Conservation (phyloP, 352 stramenopile species). For the Pythium brachiatum region DNA sequence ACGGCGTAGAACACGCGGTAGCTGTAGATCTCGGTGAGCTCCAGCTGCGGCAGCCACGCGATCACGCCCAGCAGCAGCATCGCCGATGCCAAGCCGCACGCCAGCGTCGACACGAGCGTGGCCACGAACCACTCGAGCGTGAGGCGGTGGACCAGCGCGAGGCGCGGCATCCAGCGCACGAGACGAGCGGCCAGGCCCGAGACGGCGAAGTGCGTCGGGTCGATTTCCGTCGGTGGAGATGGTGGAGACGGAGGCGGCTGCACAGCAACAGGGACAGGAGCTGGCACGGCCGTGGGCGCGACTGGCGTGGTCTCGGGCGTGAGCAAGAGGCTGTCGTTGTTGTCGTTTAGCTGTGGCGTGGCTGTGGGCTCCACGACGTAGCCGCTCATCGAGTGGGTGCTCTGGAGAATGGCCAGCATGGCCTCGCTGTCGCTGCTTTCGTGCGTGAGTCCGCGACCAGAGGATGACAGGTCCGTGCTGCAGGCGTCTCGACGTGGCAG, state of each 20-base stretch:
- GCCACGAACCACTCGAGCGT: slow-evolving; percentile 49
- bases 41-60: slow-evolving; percentile 30
- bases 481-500: background rate
- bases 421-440: slow-evolving; percentile 7
- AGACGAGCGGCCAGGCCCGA: slow-evolving; percentile 11
- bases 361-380: background rate
- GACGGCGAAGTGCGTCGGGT: slow-evolving; percentile 17
- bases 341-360: background rate
- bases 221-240: slow-evolving; percentile 1
- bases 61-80: slow-evolving; percentile 33
- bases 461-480: background rate
- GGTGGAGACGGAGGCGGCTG: background rate
- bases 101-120: slow-evolving; percentile 28
- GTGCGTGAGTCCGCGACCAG: background rate
- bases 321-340: background rate
- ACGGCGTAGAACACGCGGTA: slow-evolving; percentile 46
- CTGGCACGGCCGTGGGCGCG: background rate
- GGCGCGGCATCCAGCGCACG: slow-evolving; percentile 2
- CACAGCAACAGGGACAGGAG: background rate
- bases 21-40: slow-evolving; percentile 49
- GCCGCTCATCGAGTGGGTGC: background rate
- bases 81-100: slow-evolving; percentile 31
- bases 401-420: slow-evolving; percentile 17
- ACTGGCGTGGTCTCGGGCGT: slow-evolving; percentile 1
- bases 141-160: slow-evolving; percentile 17